Percentiles rank a stretch among this genome's conserved stretches.
Evolutionary conservation across 805 yeast species (phyloP).

Genomic region (Candida berthetii): DNA sequence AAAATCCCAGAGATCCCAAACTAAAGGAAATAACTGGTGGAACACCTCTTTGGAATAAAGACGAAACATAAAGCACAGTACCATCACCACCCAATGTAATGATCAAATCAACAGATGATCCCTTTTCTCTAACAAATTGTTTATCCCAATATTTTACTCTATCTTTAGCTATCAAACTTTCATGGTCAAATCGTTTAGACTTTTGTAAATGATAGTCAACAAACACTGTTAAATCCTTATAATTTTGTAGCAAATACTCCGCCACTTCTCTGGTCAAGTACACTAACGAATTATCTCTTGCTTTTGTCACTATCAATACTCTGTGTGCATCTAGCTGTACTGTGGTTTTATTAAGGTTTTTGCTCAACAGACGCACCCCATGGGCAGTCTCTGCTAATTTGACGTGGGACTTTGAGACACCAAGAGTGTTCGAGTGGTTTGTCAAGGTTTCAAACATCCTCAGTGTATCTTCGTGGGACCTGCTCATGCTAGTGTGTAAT

Average conservation of each 20-base stretch:
- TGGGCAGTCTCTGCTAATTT: conserved; percentile 77
- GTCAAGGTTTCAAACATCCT: conserved; percentile 17
- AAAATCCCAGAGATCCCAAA: conserved; percentile 87
- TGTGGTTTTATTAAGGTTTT: conserved; percentile 62
- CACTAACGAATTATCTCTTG: conserved; percentile 74
- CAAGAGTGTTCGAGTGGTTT: conserved; percentile 33
- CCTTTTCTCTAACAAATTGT: conserved; percentile 36
- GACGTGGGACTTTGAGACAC: conserved; percentile 61
- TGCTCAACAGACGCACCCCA: conserved; percentile 72
- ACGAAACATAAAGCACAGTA: conserved; percentile 84
- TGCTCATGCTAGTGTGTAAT: background rate
- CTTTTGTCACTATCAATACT: conserved; percentile 83
- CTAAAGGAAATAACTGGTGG: conserved; percentile 92
- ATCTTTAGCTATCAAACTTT: conserved; percentile 38
- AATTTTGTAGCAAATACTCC: conserved; percentile 57
- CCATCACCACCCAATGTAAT: conserved; percentile 97
- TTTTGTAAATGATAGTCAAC: conserved; percentile 66
- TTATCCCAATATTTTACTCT: conserved; percentile 67
- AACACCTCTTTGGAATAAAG: conserved; percentile 75
- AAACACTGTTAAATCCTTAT: conserved; percentile 43
- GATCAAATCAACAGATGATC: conserved; percentile 62
- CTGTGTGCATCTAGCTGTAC: conserved; percentile 64
- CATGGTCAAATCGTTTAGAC: conserved; percentile 58
- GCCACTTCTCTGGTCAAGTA: conserved; percentile 74
- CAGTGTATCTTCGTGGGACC: conserved; percentile 12